Evolutionary conservation across 257 asterid species (phyloP).

Genomic region (Petunia secreta): DNA sequence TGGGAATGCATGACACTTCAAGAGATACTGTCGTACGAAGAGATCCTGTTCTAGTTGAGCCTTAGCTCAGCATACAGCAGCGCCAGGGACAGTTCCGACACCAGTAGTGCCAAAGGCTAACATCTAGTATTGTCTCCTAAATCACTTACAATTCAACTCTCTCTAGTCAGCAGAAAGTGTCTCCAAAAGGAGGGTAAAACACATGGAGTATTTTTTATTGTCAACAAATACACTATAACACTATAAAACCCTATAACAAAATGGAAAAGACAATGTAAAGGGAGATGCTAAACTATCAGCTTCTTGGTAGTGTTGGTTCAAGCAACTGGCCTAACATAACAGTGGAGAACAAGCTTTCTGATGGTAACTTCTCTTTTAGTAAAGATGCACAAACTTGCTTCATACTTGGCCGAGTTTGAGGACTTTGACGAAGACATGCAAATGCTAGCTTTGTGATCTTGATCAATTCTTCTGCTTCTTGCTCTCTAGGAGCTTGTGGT

Average conservation of each 20-base stretch:
- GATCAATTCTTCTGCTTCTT: slow-evolving; percentile 33
- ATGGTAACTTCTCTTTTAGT: slow-evolving; percentile 24
- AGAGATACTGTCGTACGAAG: no score
- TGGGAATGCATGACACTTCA: no score
- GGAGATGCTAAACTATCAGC: background rate
- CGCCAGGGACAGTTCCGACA: background rate
- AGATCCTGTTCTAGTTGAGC: no score
- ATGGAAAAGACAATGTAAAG: background rate
- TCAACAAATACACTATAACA: background rate
- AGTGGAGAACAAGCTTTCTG: slow-evolving; percentile 1
- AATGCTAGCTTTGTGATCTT: slow-evolving; percentile 28
- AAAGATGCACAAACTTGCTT: slow-evolving; percentile 33
- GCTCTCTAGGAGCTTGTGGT: slow-evolving; percentile 27
- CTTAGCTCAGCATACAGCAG: no score
- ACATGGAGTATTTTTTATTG: background rate
- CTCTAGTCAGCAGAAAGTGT: background rate
- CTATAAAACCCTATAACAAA: background rate
- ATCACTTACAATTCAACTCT: background rate
- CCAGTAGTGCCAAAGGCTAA: background rate
- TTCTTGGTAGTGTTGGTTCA: background rate
- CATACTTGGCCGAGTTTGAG: slow-evolving; percentile 39
- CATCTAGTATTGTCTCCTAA: background rate
- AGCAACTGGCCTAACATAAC: slow-evolving; percentile 30
- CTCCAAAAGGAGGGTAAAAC: background rate
- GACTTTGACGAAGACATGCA: slow-evolving; percentile 31